Conservation (phyloP, 2,329 filamentous ascomycete species). For the Colletotrichum lindemuthianum region DNA sequence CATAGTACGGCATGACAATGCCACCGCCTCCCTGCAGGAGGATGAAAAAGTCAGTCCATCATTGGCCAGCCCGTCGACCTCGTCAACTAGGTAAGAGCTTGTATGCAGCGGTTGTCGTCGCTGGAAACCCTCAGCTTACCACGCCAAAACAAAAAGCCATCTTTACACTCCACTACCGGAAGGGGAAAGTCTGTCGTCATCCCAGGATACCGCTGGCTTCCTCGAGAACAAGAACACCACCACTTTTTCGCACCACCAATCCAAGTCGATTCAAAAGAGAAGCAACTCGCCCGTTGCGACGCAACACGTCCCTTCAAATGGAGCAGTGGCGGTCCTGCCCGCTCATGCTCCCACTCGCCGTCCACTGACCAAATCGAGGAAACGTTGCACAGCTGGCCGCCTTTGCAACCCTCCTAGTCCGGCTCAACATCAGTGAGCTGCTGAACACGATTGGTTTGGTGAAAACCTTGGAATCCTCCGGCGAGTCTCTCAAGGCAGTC, state of each 20-base stretch:
- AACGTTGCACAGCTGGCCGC: too few species aligned
- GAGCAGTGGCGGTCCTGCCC: not conserved
- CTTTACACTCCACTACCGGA: slow-evolving; percentile 33
- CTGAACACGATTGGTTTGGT: too few species aligned
- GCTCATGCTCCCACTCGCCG: too few species aligned
- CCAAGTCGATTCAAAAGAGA: not conserved
- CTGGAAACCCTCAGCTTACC: slow-evolving; percentile 17
- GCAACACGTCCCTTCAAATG: slow-evolving; percentile 15
- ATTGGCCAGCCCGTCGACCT: slow-evolving; percentile 19
- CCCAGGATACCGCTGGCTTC: slow-evolving; percentile 34
- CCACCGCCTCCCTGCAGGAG: slow-evolving; percentile 16
- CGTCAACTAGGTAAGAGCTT: slow-evolving; percentile 29
- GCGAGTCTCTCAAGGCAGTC: too few species aligned
- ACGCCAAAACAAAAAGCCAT: slow-evolving; percentile 19
- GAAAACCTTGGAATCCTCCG: too few species aligned
- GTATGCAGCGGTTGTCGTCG: slow-evolving; percentile 16
- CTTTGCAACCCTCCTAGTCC: too few species aligned
- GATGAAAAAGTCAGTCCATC: slow-evolving; percentile 6
- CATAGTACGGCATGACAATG: slow-evolving; percentile 24
- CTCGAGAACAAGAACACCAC: slow-evolving; percentile 18
- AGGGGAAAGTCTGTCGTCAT: slow-evolving; percentile 35
- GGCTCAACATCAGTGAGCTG: too few species aligned
- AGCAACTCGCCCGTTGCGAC: slow-evolving; percentile 12
- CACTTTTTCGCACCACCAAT: too few species aligned
- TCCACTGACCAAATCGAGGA: too few species aligned